Evolutionary conservation across 768 basidiomycete genomes (phyloP).

Genomic region (Cystobasidium tubakii): DNA sequence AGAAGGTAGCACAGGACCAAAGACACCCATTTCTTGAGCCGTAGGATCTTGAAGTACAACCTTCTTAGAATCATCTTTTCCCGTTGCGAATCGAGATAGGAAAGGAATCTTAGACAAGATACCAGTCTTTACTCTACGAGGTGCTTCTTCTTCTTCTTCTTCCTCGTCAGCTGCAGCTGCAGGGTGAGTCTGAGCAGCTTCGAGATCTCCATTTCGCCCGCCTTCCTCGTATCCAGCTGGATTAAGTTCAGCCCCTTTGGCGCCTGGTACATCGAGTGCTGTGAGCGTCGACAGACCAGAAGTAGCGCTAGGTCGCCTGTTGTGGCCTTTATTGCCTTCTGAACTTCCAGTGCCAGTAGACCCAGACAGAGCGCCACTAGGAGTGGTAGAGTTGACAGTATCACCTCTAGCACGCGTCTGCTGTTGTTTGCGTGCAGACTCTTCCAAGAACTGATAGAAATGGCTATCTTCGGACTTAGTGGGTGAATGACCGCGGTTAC

Average conservation of each 20-base stretch:
- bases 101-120: constrained; percentile 13
- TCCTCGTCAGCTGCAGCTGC: background rate
- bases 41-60: constrained; percentile 33
- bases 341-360: constrained; percentile 5
- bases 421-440: constrained; percentile 9
- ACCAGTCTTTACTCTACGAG: background rate
- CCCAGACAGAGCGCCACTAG: background rate
- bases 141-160: background rate
- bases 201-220: background rate
- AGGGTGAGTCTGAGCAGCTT: background rate
- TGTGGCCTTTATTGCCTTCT: background rate
- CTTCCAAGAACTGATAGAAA: constrained; percentile 18
- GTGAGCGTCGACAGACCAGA: background rate
- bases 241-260: constrained; percentile 3
- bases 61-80: constrained; percentile 13
- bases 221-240: constrained; percentile 8
- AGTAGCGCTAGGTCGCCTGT: background rate
- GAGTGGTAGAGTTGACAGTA: background rate
- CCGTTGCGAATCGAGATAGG: background rate
- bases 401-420: constrained; percentile 16
- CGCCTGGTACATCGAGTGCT: constrained; percentile 9
- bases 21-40: constrained; percentile 42
- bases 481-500: constrained; percentile 10
- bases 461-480: constrained; percentile 16
- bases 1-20: constrained; percentile 40